Percentiles rank a stretch among this genome's conserved stretches.
phyloP scores from a whole-genome alignment of 345 rosid species.

The Trapa bicornis region DNA sequence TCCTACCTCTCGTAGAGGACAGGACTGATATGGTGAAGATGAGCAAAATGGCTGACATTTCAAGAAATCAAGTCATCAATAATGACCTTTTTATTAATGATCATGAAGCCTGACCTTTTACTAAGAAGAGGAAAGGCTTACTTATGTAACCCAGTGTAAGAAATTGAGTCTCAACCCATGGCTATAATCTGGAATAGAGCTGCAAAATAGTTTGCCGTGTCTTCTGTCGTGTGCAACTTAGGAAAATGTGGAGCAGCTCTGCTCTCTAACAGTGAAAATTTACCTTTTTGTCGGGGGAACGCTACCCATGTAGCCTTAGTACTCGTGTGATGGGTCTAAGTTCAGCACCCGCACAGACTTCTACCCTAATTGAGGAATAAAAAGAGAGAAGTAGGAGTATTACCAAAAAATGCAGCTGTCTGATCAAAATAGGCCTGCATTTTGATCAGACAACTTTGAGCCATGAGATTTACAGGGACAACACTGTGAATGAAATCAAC shows the following conservation, averaged over 20 bases:
- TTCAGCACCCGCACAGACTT: too few relatives aligned
- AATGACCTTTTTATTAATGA: background rate
- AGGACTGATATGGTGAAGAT: conserved; percentile 52
- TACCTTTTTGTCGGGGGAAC: background rate
- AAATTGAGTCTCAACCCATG: conserved; percentile 58
- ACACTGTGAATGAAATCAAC: background rate
- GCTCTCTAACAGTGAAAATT: conserved; percentile 6
- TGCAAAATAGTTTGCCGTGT: conserved; percentile 39
- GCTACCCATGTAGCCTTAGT: too few relatives aligned
- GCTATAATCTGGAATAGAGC: conserved; percentile 53
- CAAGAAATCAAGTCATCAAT: background rate
- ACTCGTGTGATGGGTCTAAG: too few relatives aligned
- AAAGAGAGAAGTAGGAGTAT: too few relatives aligned
- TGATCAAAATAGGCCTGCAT: too few relatives aligned
- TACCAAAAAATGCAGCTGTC: too few relatives aligned
- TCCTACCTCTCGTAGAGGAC: conserved; percentile 52
- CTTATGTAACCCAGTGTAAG: conserved; percentile 57
- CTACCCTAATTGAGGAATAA: too few relatives aligned
- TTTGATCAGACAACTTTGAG: too few relatives aligned
- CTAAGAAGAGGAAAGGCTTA: conserved; percentile 22
- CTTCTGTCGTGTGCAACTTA: conserved; percentile 58
- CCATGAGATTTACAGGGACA: background rate
- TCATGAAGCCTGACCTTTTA: background rate
- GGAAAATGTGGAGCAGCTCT: conserved; percentile 95
- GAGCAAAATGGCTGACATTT: conserved; percentile 45